phyloP scores from a whole-genome alignment of 768 basidiomycete genomes.

The Boletus subparvulus region DNA sequence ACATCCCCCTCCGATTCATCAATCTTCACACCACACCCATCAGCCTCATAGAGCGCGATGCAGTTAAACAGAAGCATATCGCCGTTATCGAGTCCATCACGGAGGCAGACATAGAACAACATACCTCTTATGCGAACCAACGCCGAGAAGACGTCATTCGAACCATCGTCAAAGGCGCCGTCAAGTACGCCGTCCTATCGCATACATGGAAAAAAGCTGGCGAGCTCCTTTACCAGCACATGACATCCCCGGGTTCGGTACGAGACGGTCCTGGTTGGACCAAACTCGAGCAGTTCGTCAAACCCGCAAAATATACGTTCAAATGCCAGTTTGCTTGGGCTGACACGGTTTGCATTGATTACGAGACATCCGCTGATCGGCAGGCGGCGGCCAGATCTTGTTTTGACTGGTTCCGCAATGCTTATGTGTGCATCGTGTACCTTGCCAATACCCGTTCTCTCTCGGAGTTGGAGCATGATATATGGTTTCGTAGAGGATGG shows the following conservation, averaged over 20 bases:
- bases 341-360: slow-evolving; percentile 1
- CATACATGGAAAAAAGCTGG: not conserved
- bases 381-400: not conserved
- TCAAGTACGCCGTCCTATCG: slow-evolving; percentile 7
- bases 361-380: not conserved
- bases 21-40: not conserved
- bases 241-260: not conserved
- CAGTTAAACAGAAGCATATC: not conserved
- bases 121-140: slow-evolving; percentile 1
- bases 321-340: not conserved
- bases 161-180: not conserved
- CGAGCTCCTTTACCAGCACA: not conserved
- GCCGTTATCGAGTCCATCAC: slow-evolving; percentile 1
- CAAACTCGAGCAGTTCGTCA: not conserved
- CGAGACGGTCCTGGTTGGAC: slow-evolving; percentile 6
- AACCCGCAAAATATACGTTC: not conserved
- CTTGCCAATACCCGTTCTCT: not conserved
- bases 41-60: not conserved
- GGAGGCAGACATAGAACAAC: slow-evolving; percentile 3
- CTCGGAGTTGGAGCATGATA: not conserved
- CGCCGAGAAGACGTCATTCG: not conserved
- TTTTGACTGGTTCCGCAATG: slow-evolving; percentile 7
- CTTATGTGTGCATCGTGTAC: slow-evolving; percentile 4
- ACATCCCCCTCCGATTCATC: not conserved
- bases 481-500: slow-evolving; percentile 4